phyloP scores from a whole-genome alignment of 2,329 filamentous ascomycete species.

The Didymosphaeria variabile region DNA sequence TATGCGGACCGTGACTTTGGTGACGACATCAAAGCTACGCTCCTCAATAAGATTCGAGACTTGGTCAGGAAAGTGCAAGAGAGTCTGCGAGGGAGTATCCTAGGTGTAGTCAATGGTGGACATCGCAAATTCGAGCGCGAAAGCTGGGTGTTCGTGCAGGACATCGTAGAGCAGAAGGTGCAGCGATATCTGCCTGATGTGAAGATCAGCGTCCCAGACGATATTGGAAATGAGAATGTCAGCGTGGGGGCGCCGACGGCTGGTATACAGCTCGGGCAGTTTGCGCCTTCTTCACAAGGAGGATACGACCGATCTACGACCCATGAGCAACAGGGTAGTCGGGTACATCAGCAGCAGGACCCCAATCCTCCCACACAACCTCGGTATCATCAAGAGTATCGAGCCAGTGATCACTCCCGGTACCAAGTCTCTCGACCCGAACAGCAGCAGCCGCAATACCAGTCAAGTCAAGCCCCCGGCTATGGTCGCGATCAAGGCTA shows the following conservation, averaged over 20 bases:
- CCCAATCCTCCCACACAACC: slow-evolving; percentile 14
- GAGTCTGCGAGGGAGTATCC: slow-evolving; percentile 39
- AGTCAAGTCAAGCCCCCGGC: slow-evolving; percentile 4
- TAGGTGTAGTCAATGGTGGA: slow-evolving; percentile 42
- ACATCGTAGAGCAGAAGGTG: slow-evolving; percentile 42
- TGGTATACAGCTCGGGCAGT: slow-evolving; percentile 21
- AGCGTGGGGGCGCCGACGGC: slow-evolving; percentile 35
- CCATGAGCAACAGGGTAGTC: slow-evolving; percentile 13
- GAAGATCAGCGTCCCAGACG: slow-evolving; percentile 40
- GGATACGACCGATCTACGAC: slow-evolving; percentile 15
- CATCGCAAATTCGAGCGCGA: slow-evolving; percentile 42
- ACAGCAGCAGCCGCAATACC: slow-evolving; percentile 8
- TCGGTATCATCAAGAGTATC: slow-evolving; percentile 13
- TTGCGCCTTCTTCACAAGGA: slow-evolving; percentile 15
- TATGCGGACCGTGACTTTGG: slow-evolving; percentile 37
- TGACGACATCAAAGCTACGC: slow-evolving; percentile 40
- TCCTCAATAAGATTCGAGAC: slow-evolving; percentile 36
- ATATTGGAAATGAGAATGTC: slow-evolving; percentile 42
- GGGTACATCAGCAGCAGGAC: slow-evolving; percentile 4
- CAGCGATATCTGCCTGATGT: slow-evolving; percentile 41
- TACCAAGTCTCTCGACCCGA: slow-evolving; percentile 10
- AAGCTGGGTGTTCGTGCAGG: slow-evolving; percentile 43
- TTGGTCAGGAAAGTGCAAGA: slow-evolving; percentile 40
- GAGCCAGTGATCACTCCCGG: background rate
- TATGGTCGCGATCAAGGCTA: slow-evolving; percentile 13